Percentiles rank a stretch among this genome's conserved stretches.
Conservation (phyloP, 768 basidiomycete species). For the Scleroderma bovista region DNA sequence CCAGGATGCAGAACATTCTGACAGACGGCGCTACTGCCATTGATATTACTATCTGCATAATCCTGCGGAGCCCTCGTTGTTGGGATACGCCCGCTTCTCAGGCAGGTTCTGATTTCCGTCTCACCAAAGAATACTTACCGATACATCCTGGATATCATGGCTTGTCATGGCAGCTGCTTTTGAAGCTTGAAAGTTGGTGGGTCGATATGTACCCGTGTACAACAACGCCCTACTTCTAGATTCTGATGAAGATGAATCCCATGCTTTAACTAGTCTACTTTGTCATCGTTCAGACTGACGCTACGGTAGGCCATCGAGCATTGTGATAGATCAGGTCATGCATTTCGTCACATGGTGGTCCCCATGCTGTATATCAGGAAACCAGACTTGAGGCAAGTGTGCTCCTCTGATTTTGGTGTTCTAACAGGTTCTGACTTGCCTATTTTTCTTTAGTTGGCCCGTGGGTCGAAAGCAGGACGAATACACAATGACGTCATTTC, state of each 20-base stretch:
- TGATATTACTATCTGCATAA: constrained; percentile 10
- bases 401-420: not conserved
- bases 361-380: constrained; percentile 50
- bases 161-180: constrained; percentile 42
- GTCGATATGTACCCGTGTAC: constrained; percentile 50
- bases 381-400: constrained; percentile 48
- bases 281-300: no score
- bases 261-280: no score
- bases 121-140: no score
- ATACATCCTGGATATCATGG: constrained; percentile 26
- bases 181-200: constrained; percentile 42
- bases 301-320: no score
- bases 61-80: constrained; percentile 40
- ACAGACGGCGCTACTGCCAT: no score
- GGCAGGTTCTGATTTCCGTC: no score
- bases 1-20: no score
- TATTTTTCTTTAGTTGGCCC: no score
- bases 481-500: constrained; percentile 40
- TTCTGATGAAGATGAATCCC: not conserved
- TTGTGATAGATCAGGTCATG: constrained; percentile 68
- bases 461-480: constrained; percentile 9
- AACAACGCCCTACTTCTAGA: constrained; percentile 47
- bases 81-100: constrained; percentile 46
- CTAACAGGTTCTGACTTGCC: not conserved
- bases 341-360: constrained; percentile 29